phyloP scores from a whole-genome alignment of 768 basidiomycete genomes.

The Boletus eberwhitei region DNA sequence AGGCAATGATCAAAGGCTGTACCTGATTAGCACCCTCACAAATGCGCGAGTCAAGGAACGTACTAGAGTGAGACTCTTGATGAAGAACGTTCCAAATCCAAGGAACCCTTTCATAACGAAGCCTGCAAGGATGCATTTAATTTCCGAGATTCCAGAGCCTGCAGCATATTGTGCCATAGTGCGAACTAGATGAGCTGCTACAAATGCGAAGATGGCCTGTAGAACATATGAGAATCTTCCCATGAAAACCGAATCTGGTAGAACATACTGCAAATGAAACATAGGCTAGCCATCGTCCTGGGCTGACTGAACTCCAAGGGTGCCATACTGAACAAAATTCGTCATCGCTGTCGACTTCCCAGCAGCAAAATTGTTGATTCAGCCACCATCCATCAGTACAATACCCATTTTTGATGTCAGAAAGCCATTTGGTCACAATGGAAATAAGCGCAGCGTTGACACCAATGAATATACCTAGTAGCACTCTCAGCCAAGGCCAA shows the following conservation, averaged over 20 bases:
- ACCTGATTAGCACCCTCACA: constrained; percentile 14
- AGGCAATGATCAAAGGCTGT: constrained; percentile 95
- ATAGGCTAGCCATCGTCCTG: constrained; percentile 81
- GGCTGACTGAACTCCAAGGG: constrained; percentile 73
- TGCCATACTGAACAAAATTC: constrained; percentile 91
- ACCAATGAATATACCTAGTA: constrained; percentile 82
- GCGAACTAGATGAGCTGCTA: constrained; percentile 85
- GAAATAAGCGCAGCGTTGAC: constrained; percentile 93
- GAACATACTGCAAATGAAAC: constrained; percentile 80
- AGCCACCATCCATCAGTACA: constrained; percentile 98
- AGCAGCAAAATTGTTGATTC: constrained; percentile 97
- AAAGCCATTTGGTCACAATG: constrained; percentile 95
- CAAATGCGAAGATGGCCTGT: constrained; percentile 78
- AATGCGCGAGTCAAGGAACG: constrained; percentile 27
- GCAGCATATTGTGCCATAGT: constrained; percentile 93
- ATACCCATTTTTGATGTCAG: constrained; percentile 96
- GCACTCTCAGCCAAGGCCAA: constrained; percentile 1
- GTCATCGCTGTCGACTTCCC: constrained; percentile 86
- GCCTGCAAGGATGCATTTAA: constrained; percentile 95
- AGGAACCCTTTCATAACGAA: constrained; percentile 97
- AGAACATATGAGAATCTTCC: constrained; percentile 2
- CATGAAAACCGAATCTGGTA: not conserved
- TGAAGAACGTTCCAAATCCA: constrained; percentile 82
- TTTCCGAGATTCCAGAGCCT: constrained; percentile 97
- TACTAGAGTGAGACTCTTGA: constrained; percentile 93